Conservation (phyloP, 139 green algal genomes). For the Astrephomene gubernaculifera region DNA sequence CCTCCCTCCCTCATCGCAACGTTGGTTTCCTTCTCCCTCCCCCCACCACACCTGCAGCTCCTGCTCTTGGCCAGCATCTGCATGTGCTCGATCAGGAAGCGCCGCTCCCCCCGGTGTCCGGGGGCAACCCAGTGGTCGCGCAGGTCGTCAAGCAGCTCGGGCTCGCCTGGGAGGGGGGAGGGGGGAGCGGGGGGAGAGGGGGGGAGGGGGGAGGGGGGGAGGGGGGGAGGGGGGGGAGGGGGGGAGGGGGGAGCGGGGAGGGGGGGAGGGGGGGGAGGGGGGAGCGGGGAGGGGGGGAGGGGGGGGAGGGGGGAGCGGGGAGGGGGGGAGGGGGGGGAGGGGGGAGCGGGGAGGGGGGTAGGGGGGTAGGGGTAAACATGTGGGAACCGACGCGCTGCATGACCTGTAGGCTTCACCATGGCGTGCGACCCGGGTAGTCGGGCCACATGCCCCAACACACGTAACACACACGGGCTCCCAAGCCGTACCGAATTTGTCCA, state of each 20-base stretch:
- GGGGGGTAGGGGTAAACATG: too few species aligned
- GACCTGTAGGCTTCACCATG: too few species aligned
- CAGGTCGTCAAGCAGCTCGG: slow-evolving; percentile 67
- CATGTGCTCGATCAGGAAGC: slow-evolving; percentile 49
- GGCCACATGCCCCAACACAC: too few species aligned
- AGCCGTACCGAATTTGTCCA: slow-evolving; percentile 6
- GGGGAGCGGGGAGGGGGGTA: not conserved
- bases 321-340: not conserved
- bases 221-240: not conserved
- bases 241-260: not conserved
- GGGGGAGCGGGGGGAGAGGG: not conserved
- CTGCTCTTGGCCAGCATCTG: slow-evolving; percentile 38
- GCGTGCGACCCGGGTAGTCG: too few species aligned
- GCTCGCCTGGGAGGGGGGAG: slow-evolving; percentile 41
- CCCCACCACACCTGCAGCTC: not conserved
- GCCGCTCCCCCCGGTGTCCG: slow-evolving; percentile 46
- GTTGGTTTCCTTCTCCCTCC: too few species aligned
- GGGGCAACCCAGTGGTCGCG: slow-evolving; percentile 53
- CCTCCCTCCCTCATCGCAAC: not conserved
- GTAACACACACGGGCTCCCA: too few species aligned
- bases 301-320: not conserved
- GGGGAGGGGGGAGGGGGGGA: not conserved
- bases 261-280: not conserved
- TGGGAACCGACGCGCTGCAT: too few species aligned
- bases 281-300: not conserved